Evolutionary conservation across 192 early-diverging fungal species (phyloP), one percentile per base, ranked within the genome.

Genomic region (Coemansia sp.): DNA sequence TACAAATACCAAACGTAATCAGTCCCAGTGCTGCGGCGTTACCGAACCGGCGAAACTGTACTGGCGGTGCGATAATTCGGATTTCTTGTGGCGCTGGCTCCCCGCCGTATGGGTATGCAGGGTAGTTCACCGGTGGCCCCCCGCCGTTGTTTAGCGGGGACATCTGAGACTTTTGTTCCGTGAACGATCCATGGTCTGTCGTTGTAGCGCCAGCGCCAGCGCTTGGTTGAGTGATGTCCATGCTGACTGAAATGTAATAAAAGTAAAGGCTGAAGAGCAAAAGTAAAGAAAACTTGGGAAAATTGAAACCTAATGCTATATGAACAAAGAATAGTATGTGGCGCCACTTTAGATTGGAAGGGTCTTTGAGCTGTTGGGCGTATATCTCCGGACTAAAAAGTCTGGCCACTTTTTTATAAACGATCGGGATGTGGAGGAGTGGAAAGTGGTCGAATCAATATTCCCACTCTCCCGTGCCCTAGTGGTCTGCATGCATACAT

Each of bases 11-110:
- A 19, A 78, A 78, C 1, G 75, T 78, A 48, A 78, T 73, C 29
- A 78, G 70, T 0, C 75, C 75, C 8, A 78, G 55, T 1, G 75
- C 75, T 2, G 75, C 75, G 0, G 75, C 75, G 29, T 78, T 78
- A 54, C 75, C 75, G 32, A 78, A 78, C 22, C 75, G 66, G n/a
- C 75, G 75, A 45, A 78, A 78, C 70, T 78, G 75, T 5, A 66
- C 58, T 0, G 75, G 75, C 3, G 75, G 75, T 5, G 75, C 75
- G 3, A 78, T 56, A 14, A 78, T 64, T n/a, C 71, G 75, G 24
- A 78, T 68, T 54, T 78, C 75, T 16, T 62, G 66, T 3, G 75
- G 69, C 1, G 11, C 47, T 8, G 48, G 27, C 16, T 45, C 58
- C 11, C 24, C 48, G n/a, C 32, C 32, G 23, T 45, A 59, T 41